Evolutionary conservation across 345 rosid genomes (phyloP), one percentile per base, ranked within the genome.

Genomic region (Arabidopsis thaliana): DNA sequence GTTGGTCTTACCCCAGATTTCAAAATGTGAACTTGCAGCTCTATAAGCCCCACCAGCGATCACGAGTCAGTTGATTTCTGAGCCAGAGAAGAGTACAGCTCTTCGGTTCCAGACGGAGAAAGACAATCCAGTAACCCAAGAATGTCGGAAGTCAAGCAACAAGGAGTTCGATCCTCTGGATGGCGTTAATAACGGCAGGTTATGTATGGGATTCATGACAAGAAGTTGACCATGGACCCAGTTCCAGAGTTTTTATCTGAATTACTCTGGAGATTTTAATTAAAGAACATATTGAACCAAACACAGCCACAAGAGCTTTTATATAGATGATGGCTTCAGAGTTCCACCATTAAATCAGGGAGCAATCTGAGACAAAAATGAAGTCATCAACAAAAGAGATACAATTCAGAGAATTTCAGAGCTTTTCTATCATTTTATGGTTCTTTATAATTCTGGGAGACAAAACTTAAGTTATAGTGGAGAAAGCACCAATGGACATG

Each of bases 381-480:
- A 37, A 65, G 16, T 25, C 33, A 65, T 25, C 66, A 57, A 38
- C 66, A 46, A 36, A 34, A 65, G 24, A 56, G 13, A 33, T 8
- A 22, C 41, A 25, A 32, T 25, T 22, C 22, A 67, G 13, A 59
- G 6, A 0, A 59, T 45, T 40, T 59, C 20, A 75, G 36, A 51
- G 69, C 41, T 51, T 69, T 41, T 5, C 37, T 14, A 14, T 59
- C n/a, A 33, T 42, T 41, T 34, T 11, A 32, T 50, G 56, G 48
- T 69, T 76, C 69, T 55, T 2, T 38, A 24, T 30, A 56, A 42
- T 1, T n/a, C 9, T 45, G 57, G 65, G 22, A 24, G 65, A 34
- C 38, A 65, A 55, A 53, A 73, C 45, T 73, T 56, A 44, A 5
- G 38, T 11, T 14, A 65, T 65, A 67, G 59, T 49, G 56, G 49